phyloP scores from a whole-genome alignment of 768 basidiomycete genomes.

The Suillus fuscotomentosus region DNA sequence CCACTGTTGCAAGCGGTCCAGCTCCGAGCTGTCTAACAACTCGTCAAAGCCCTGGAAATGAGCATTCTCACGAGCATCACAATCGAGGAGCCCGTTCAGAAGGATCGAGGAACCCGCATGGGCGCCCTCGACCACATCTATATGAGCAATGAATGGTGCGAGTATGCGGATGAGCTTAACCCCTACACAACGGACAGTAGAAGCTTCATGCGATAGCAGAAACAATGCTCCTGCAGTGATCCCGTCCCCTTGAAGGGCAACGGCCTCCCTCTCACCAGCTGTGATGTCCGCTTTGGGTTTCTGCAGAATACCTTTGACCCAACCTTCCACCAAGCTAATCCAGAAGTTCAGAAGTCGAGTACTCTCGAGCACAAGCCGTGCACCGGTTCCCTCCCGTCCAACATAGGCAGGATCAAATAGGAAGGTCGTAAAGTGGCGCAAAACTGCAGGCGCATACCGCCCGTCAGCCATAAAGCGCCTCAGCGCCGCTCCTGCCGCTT shows the following conservation, averaged over 20 bases:
- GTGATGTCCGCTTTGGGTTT: constrained; percentile 38
- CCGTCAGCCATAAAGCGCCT: constrained; percentile 70
- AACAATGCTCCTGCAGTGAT: constrained; percentile 76
- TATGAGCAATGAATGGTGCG: constrained; percentile 44
- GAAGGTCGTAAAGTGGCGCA: constrained; percentile 66
- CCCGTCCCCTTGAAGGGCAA: constrained; percentile 51
- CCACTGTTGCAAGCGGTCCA: constrained; percentile 67
- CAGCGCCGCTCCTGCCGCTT: constrained; percentile 66
- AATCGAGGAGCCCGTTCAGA: constrained; percentile 55
- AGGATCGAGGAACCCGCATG: constrained; percentile 32
- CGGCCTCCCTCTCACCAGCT: constrained; percentile 39
- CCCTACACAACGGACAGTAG: constrained; percentile 54
- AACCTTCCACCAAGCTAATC: constrained; percentile 67
- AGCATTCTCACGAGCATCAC: constrained; percentile 40
- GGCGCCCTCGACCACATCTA: constrained; percentile 35
- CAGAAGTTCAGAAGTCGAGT: constrained; percentile 69
- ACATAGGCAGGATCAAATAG: constrained; percentile 71
- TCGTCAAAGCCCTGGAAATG: constrained; percentile 67
- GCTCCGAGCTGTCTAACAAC: constrained; percentile 57
- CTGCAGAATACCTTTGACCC: constrained; percentile 52
- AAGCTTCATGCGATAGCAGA: constrained; percentile 58
- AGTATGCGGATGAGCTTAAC: constrained; percentile 64
- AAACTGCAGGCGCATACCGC: constrained; percentile 50
- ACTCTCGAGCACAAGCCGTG: constrained; percentile 66
- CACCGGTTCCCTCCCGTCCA: constrained; percentile 59